Percentiles rank a stretch among this genome's conserved stretches.
Evolutionary conservation across 192 early-diverging fungal genomes (phyloP).

Genomic region (Entomortierella chlamydospora): DNA sequence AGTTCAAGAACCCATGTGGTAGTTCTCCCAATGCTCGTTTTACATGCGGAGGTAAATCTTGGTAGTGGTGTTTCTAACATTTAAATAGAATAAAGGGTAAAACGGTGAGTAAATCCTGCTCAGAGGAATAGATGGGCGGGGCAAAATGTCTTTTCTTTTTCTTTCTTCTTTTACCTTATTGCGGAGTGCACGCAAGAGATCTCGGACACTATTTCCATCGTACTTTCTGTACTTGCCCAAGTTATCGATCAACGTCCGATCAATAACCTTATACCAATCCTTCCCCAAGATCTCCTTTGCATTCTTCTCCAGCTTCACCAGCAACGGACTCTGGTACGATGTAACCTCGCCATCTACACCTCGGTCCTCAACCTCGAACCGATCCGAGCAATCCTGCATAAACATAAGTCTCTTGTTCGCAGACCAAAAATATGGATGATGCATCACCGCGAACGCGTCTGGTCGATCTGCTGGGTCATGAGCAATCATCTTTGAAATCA

Average conservation of each 20-base stretch:
- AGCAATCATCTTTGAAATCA: constrained; percentile 91
- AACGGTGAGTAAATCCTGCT: too few species aligned
- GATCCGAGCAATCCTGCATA: constrained; percentile 94
- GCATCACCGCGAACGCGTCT: constrained; percentile 77
- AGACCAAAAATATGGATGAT: constrained; percentile 97
- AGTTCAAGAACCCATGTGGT: constrained; percentile 88
- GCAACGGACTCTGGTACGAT: constrained; percentile 72
- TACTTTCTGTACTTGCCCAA: constrained; percentile 95
- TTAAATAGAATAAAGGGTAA: neutral
- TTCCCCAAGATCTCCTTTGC: constrained; percentile 70
- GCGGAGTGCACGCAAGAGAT: constrained; percentile 89
- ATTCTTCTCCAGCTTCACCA: constrained; percentile 74
- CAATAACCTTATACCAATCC: constrained; percentile 84
- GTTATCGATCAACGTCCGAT: constrained; percentile 78
- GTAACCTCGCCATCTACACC: neutral
- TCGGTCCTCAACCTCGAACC: constrained; percentile 89
- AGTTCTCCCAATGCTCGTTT: constrained; percentile 83
- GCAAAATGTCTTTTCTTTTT: neutral
- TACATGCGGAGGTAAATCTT: constrained; percentile 85
- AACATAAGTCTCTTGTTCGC: constrained; percentile 86
- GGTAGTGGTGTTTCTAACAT: constrained; percentile 98
- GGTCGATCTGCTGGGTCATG: constrained; percentile 84
- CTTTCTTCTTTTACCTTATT: constrained; percentile 81
- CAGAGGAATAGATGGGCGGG: too few species aligned
- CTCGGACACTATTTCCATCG: constrained; percentile 83